A percentile compares a stretch with the other conserved stretches of the same genome.
These are phyloP conservation scores for Stenogyne calaminthoides DNA, from an alignment of 305 asterid genomes.

Conservation along the genomic window DNA sequence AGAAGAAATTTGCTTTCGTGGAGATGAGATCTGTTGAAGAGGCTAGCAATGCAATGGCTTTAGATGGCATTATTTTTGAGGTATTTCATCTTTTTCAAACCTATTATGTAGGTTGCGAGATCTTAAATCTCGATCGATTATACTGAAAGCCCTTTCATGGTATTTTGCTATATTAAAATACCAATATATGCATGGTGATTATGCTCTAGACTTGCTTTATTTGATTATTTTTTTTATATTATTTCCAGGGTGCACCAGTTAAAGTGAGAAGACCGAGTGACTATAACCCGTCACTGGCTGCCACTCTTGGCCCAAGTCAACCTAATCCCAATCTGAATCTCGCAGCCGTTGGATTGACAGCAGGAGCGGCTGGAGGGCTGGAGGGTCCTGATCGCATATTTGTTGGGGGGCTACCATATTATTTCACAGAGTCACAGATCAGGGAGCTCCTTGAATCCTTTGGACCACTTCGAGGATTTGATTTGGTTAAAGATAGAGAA, in stretches of 20 bases:
- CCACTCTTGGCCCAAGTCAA: conserved; percentile 96
- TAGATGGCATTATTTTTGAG: conserved; percentile 98
- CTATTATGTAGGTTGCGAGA: background rate
- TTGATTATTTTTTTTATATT: background rate
- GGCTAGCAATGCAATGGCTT: conserved; percentile 99
- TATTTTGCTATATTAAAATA: background rate
- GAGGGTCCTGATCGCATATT: conserved; percentile 97
- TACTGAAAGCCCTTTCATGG: background rate
- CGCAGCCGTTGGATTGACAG: conserved; percentile 86
- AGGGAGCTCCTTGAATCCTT: conserved; percentile 96
- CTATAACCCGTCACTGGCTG: conserved; percentile 93
- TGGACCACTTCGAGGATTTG: conserved; percentile 95
- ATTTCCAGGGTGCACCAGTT: conserved; percentile 90
- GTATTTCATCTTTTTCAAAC: conserved; percentile 37
- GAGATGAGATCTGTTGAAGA: conserved; percentile 99
- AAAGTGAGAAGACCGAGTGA: conserved; percentile 98
- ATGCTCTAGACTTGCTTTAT: background rate
- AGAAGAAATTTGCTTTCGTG: conserved; percentile 96
- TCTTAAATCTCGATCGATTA: background rate
- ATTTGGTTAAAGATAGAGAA: conserved; percentile 95
- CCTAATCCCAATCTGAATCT: conserved; percentile 90
- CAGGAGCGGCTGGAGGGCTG: conserved; percentile 91
- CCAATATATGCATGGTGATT: background rate
- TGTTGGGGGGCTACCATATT: conserved; percentile 94
- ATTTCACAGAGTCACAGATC: conserved; percentile 87